Conservation (phyloP, 2,329 filamentous ascomycete species). For the Colletotrichum sp. region DNA sequence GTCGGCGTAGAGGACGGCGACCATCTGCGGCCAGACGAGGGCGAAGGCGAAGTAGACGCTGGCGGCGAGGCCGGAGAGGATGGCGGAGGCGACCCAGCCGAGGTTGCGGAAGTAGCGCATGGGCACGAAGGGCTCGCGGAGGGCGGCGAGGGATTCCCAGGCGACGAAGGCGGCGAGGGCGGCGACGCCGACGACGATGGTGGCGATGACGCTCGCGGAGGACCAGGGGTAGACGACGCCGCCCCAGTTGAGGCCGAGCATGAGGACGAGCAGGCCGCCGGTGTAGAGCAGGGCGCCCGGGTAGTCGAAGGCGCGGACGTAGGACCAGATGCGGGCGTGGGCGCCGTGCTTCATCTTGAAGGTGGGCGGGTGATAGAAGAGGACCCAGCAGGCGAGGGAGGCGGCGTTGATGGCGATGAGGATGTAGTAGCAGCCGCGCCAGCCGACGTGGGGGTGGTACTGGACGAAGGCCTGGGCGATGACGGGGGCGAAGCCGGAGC, state of each 20-base stretch:
- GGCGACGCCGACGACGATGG: conserved; percentile 31
- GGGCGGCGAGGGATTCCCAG: conserved; percentile 29
- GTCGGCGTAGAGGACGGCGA: conserved; percentile 34
- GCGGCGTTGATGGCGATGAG: conserved; percentile 32
- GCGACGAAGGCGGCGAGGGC: conserved; percentile 28
- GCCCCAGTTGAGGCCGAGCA: conserved; percentile 37
- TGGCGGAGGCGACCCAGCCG: conserved; percentile 33
- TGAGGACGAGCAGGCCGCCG: conserved; percentile 32
- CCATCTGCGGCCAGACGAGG: conserved; percentile 40
- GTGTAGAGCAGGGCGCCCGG: conserved; percentile 33
- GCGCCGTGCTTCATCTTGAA: conserved; percentile 33
- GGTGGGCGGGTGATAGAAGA: conserved; percentile 38
- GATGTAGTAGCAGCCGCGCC: conserved; percentile 34
- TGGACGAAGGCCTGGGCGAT: conserved; percentile 30
- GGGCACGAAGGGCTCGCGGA: conserved; percentile 39
- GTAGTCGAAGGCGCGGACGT: conserved; percentile 36
- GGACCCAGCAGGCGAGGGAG: conserved; percentile 31
- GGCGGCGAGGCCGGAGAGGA: conserved; percentile 38
- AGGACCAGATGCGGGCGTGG: conserved; percentile 25
- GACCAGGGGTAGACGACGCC: conserved; percentile 36
- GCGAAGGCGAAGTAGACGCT: conserved; percentile 42
- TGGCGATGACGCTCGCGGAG: conserved; percentile 31
- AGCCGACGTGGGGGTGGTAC: conserved; percentile 28
- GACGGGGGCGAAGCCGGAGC: conserved; percentile 30
- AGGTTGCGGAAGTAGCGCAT: conserved; percentile 38